Conservation (phyloP, 2,329 filamentous ascomycete genomes). For the Aureobasidium sp. region DNA sequence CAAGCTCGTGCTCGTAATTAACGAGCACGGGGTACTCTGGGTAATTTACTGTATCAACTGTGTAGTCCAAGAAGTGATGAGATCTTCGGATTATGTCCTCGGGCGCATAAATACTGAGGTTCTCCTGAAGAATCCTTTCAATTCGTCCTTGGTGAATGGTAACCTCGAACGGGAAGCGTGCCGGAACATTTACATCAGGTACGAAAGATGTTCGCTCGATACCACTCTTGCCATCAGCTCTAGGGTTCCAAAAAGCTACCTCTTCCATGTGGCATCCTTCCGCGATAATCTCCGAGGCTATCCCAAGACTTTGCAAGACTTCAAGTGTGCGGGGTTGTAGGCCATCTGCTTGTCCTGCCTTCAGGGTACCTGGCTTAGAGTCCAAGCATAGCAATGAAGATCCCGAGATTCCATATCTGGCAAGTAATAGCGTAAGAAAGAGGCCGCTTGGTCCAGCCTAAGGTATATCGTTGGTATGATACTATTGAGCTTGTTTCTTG, state of each 20-base stretch:
- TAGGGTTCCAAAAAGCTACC: constrained; percentile 55
- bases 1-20: not conserved
- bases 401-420: constrained; percentile 14
- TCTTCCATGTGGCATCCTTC: constrained; percentile 65
- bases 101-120: constrained; percentile 18
- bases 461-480: not conserved
- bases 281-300: constrained; percentile 57
- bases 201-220: constrained; percentile 13
- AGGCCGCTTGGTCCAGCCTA: constrained; percentile 13
- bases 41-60: not conserved
- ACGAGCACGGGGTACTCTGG: constrained; percentile 8
- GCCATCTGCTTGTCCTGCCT: constrained; percentile 44
- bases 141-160: constrained; percentile 65
- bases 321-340: constrained; percentile 62
- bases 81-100: constrained; percentile 7
- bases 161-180: constrained; percentile 32
- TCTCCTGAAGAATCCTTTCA: constrained; percentile 44
- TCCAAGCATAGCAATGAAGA: constrained; percentile 19
- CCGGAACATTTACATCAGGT: constrained; percentile 11
- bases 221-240: constrained; percentile 45
- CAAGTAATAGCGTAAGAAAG: constrained; percentile 12
- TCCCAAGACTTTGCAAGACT: constrained; percentile 66
- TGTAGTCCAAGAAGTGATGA: constrained; percentile 1
- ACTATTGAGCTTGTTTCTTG: not conserved
- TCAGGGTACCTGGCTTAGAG: constrained; percentile 25